Conservation (phyloP, 1,139 yeast genomes). For the Suhomyces ambrosiae region DNA sequence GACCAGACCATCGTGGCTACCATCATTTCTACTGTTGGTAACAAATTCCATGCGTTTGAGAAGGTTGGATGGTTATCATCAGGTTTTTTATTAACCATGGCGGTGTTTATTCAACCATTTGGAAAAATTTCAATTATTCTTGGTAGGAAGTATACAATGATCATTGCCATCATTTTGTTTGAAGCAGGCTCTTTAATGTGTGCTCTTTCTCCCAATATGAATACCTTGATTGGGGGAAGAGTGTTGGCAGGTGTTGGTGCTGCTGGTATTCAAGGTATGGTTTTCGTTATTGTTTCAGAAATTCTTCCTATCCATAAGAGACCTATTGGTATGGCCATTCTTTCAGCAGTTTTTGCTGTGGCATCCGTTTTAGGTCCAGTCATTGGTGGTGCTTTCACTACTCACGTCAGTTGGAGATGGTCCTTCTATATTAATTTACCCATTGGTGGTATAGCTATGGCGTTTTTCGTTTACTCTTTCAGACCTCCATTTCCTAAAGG, state of each 20-base stretch:
- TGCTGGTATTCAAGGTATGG: conserved; percentile 33
- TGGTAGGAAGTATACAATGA: conserved; percentile 27
- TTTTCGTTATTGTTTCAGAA: conserved; percentile 33
- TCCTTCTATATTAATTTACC: conserved; percentile 74
- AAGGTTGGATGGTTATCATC: conserved; percentile 33
- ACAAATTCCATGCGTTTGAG: conserved; percentile 32
- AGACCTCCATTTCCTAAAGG: conserved; percentile 56
- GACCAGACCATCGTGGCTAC: conserved; percentile 47
- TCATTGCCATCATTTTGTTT: conserved; percentile 39
- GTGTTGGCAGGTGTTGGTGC: conserved; percentile 40
- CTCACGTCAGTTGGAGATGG: conserved; percentile 72
- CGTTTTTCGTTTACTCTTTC: conserved; percentile 48
- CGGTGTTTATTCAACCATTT: conserved; percentile 41
- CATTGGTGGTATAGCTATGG: conserved; percentile 58
- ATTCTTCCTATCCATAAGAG: conserved; percentile 32
- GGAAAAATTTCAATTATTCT: conserved; percentile 54
- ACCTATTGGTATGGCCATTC: conserved; percentile 25
- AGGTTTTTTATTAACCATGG: conserved; percentile 32
- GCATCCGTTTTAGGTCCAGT: conserved; percentile 30
- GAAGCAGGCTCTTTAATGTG: conserved; percentile 62
- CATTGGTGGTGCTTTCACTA: conserved; percentile 30
- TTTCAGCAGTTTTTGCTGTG: conserved; percentile 24
- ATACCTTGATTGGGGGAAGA: conserved; percentile 41
- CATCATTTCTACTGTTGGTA: conserved; percentile 39
- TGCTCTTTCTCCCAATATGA: conserved; percentile 38